Evolutionary conservation across 768 basidiomycete species (phyloP), one percentile per base, ranked within the genome.

Genomic region (Boletus fagicola): DNA sequence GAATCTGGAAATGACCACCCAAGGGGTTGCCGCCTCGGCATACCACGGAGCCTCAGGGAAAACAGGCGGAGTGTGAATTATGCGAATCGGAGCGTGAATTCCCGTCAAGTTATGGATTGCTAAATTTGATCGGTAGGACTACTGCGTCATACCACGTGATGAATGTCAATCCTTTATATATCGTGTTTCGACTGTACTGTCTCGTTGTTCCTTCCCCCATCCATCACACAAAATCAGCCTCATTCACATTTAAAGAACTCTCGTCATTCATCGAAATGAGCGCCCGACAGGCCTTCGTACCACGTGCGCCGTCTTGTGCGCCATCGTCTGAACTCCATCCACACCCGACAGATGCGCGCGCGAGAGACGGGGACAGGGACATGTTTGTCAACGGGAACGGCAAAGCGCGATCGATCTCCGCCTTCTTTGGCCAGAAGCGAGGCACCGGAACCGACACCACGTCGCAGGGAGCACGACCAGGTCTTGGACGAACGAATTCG

Each of bases 201-300:
- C 33, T 38, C 49, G 12, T 52, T 51, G 1, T 15, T 45, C 26
- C 31, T 8, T n/a, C 22, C 51, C 35, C 22, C 49, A 52, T 15
- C 60, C 7, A 15, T 5, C 16, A 16, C 13, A 20, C 13, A 35
- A 15, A 20, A 20, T 33, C 20, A 2, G 20, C 16, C 8, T 12
- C 12, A 13, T 30, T 36, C 40, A 12, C 13, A 1, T 31, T 10
- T 15, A 8, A 24, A 12, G 20, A 4, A 26, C 38, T 28, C 35
- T 30, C 12, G 10, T 13, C 35, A 11, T 56, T 7, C 31, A 11
- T 45, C 28, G 22, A 38, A 10, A 70, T 70, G 69, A 70, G 69
- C 36, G 65, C 69, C 2, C 24, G 69, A 49, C 69, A 69, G 16
- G 60, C 64, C 7, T 70, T 70, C 50, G 11, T 63, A 33, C 69